Evolutionary conservation across 331 rosid genomes (phyloP).

Genomic region (Rhamnella rubrinervis): DNA sequence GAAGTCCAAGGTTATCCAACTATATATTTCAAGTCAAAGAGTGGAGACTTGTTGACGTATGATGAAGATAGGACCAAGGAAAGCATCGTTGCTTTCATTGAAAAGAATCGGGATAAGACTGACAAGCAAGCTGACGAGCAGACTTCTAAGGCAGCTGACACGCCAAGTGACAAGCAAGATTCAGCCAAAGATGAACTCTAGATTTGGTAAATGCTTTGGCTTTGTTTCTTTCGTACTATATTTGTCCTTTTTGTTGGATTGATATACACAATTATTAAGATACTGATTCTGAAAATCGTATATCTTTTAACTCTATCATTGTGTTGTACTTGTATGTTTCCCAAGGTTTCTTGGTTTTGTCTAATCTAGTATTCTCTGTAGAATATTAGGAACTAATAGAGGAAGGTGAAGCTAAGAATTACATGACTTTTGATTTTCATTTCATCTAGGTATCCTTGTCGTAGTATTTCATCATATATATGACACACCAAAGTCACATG

Average conservation of each 20-base stretch:
- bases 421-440: not conserved
- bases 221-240: not conserved
- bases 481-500: no score
- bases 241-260: not conserved
- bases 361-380: not conserved
- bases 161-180: slow-evolving; percentile 24
- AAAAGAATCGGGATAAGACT: slow-evolving; percentile 62
- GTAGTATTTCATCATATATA: not conserved
- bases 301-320: no score
- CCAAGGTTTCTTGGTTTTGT: not conserved
- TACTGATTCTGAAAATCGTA: no score
- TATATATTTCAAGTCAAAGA: slow-evolving; percentile 65
- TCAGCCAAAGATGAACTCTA: slow-evolving; percentile 75
- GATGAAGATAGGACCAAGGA: slow-evolving; percentile 74
- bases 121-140: slow-evolving; percentile 22
- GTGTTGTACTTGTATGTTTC: no score
- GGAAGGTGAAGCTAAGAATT: not conserved
- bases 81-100: slow-evolving; percentile 62
- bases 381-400: not conserved
- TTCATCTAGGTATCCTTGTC: not conserved
- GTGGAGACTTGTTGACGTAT: slow-evolving; percentile 54
- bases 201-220: slow-evolving; percentile 33
- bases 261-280: no score
- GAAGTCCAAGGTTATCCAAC: slow-evolving; percentile 76
- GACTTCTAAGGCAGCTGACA: slow-evolving; percentile 9